phyloP scores from a whole-genome alignment of 2,329 filamentous ascomycete genomes.

The Sphaerostilbella broomeana region DNA sequence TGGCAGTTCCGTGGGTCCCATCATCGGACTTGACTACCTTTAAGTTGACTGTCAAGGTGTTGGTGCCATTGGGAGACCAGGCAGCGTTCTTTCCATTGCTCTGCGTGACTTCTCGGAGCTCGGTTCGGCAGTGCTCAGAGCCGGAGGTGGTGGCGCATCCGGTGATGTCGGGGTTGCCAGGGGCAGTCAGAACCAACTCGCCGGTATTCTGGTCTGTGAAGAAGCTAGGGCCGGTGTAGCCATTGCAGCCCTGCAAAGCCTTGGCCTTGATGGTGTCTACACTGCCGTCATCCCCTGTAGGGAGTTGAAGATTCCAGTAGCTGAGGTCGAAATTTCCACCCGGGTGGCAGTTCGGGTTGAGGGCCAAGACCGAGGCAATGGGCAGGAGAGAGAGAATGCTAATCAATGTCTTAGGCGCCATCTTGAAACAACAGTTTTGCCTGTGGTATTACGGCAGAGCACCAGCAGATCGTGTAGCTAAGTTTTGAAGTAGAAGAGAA shows the following conservation, averaged over 20 bases:
- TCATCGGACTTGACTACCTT: constrained; percentile 29
- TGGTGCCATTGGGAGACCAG: constrained; percentile 10
- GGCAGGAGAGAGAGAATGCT: constrained; percentile 1
- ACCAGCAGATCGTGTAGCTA: too few relatives aligned
- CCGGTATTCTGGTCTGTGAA: constrained; percentile 28
- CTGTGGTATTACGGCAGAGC: too few relatives aligned
- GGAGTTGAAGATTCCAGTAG: constrained; percentile 33
- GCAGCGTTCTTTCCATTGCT: constrained; percentile 27
- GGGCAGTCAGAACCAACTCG: constrained; percentile 34
- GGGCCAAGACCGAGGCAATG: constrained; percentile 3
- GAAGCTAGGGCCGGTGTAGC: constrained; percentile 29
- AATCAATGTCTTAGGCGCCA: constrained; percentile 5
- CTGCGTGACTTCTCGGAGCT: constrained; percentile 32
- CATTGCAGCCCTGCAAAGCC: constrained; percentile 29
- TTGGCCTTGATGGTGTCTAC: constrained; percentile 22
- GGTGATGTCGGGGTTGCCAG: constrained; percentile 25
- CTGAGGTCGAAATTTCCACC: constrained; percentile 28
- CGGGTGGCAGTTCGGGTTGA: constrained; percentile 8
- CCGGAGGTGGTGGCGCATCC: constrained; percentile 33
- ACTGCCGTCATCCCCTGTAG: constrained; percentile 23
- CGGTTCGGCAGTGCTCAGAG: constrained; percentile 36
- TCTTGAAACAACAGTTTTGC: too few relatives aligned
- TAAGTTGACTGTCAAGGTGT: constrained; percentile 16
- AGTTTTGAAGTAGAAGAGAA: too few relatives aligned
- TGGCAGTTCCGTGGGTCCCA: constrained; percentile 25